These are phyloP conservation scores for Talaromyces sp. DNA, from an alignment of 2,329 filamentous ascomycete genomes.

Conservation along the genomic window DNA sequence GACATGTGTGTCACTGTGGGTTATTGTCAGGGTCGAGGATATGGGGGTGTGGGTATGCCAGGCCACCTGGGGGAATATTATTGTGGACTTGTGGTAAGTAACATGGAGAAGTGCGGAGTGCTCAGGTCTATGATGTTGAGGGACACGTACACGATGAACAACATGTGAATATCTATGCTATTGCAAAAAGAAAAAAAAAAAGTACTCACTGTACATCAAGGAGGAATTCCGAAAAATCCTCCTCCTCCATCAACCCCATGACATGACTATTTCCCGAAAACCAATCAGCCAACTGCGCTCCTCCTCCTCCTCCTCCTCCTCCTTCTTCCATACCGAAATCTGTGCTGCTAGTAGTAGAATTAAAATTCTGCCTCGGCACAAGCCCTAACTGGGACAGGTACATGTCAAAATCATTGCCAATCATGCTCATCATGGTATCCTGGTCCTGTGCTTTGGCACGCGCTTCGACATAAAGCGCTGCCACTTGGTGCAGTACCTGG, in stretches of 20 bases:
- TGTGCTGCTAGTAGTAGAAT: background rate
- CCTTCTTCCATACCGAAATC: background rate
- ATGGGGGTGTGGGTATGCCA: background rate
- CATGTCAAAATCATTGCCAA: background rate
- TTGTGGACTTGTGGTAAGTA: background rate
- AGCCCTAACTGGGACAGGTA: background rate
- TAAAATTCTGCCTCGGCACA: background rate
- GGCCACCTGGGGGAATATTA: background rate
- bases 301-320: too few relatives aligned
- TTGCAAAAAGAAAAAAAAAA: too few relatives aligned
- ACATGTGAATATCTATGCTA: too few relatives aligned
- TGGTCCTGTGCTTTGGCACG: background rate
- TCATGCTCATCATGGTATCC: background rate
- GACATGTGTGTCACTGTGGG: background rate
- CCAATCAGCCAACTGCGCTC: background rate
- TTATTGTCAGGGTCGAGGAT: background rate
- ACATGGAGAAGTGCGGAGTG: background rate
- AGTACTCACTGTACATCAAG: background rate
- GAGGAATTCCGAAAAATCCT: background rate
- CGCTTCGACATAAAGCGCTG: background rate
- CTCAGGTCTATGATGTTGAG: too few relatives aligned
- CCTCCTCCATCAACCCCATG: background rate
- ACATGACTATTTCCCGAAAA: background rate
- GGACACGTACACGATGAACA: too few relatives aligned
- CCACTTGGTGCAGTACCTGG: background rate